These are phyloP conservation scores for Penicillium sp. DNA, from an alignment of 2,329 filamentous ascomycete genomes.

Conservation along the genomic window DNA sequence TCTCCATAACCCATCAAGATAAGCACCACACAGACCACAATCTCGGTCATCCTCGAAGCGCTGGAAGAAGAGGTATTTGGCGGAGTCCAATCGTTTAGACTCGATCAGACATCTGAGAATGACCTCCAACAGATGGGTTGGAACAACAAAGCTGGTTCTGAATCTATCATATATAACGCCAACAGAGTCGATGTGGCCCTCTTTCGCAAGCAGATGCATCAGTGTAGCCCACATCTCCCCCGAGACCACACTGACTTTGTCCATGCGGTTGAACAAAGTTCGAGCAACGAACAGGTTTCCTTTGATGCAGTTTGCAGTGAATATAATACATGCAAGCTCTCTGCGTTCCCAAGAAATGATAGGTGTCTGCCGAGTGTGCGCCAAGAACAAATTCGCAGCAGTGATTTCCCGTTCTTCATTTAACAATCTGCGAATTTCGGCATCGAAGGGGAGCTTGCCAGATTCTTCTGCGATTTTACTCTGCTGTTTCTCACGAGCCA, in stretches of 20 bases:
- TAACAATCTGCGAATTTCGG: constrained; percentile 28
- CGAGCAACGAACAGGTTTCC: constrained; percentile 41
- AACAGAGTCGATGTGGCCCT: constrained; percentile 38
- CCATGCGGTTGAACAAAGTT: constrained; percentile 36
- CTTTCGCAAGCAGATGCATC: constrained; percentile 36
- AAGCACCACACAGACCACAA: constrained; percentile 38
- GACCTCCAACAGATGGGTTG: constrained; percentile 33
- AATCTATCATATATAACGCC: constrained; percentile 32
- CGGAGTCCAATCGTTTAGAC: constrained; percentile 36
- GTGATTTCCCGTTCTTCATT: constrained; percentile 31
- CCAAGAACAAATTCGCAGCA: constrained; percentile 38
- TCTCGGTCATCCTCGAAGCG: constrained; percentile 33
- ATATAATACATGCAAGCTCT: constrained; percentile 32
- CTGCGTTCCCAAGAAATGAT: constrained; percentile 27
- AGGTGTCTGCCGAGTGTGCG: neutral
- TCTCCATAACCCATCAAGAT: constrained; percentile 39
- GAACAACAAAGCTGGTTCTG: constrained; percentile 29
- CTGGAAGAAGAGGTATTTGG: constrained; percentile 37
- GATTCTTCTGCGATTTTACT: constrained; percentile 1
- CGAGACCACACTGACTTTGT: constrained; percentile 32
- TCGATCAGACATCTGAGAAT: constrained; percentile 39
- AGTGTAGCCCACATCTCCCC: constrained; percentile 38
- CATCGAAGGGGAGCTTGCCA: constrained; percentile 13
- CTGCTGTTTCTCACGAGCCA: constrained; percentile 13
- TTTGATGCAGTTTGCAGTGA: constrained; percentile 37